Base-by-base conservation (phyloP, 169 alveolate genomes). In the Cyclospora cayetanensis region DNA sequence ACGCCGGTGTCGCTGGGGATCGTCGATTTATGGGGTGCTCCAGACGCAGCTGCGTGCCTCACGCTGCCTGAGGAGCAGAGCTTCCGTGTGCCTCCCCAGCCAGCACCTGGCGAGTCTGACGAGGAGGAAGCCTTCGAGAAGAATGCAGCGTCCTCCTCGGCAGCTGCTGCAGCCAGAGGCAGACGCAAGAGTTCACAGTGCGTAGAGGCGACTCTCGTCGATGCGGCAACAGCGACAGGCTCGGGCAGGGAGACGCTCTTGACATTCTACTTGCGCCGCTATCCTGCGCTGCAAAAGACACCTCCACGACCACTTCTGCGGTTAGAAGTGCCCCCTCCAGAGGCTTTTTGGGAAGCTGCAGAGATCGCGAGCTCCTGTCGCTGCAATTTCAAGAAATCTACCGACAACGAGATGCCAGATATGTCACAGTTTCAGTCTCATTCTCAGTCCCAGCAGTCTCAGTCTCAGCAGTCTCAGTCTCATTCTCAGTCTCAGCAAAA, bases 211-310 rank as follows among this genome's bases (percentile, higher is more conserved):
- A n/a, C 85, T 15, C 2, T 74, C 15, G 52, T 74, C 2, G 37
- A 39, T 29, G 37, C 85, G 22, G 65, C 85, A 74, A 74, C 85
- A 74, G 85, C 85, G 42, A 66, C 86, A 76, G 86, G 68, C 25
- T 20, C 63, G 25, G 86, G 60, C 31, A 43, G 60, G 12, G 86
- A 76, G 27, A 20, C 46, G 0, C 3, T 43, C 9, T 11, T 76
- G 11, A 25, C 46, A 18, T 76, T 76, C 41, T 1, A 63, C 1
- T 43, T 34, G n/a, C 18, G 86, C 15, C 12, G n/a, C 4, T 25
- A 63, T 27, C 25, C 41, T 1, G 68, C 86, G 31, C 22, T 76
- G 31, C 34, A 43, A 66, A 52, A 43, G n/a, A 43, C 4, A 12
- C 70, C 86, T 1, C 55, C 68, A 18, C 86, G 43, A 66, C 86